Conservation (phyloP, 2,329 filamentous ascomycete genomes). For the Aspergillus fumigatus region DNA sequence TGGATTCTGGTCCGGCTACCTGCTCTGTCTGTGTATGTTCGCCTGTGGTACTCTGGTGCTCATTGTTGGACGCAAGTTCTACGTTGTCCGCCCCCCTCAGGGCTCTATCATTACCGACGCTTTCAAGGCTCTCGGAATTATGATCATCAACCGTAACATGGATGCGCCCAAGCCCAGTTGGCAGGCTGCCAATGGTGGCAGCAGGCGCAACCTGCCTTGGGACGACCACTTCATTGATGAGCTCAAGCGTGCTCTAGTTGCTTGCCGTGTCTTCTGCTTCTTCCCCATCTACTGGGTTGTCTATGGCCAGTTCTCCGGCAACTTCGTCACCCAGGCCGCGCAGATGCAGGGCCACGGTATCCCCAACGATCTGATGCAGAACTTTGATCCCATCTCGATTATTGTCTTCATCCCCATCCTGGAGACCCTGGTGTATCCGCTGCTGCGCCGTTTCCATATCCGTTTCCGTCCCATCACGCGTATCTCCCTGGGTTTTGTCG, state of each 20-base stretch:
- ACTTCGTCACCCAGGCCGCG: conserved; percentile 62
- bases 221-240: conserved; percentile 69
- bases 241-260: conserved; percentile 60
- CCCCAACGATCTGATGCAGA: conserved; percentile 73
- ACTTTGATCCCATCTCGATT: conserved; percentile 70
- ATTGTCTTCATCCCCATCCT: conserved; percentile 70
- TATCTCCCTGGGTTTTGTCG: conserved; percentile 66
- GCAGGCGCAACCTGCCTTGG: conserved; percentile 49
- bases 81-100: conserved; percentile 49
- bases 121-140: conserved; percentile 58
- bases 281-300: conserved; percentile 66
- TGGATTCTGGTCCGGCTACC: conserved; percentile 63
- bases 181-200: conserved; percentile 50
- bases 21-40: conserved; percentile 61
- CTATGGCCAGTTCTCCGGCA: conserved; percentile 64
- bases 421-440: conserved; percentile 65
- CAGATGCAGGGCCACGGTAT: conserved; percentile 62
- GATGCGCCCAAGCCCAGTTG: conserved; percentile 64
- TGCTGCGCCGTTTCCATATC: conserved; percentile 59
- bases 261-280: conserved; percentile 69
- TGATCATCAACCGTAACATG: conserved; percentile 48
- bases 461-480: conserved; percentile 71
- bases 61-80: conserved; percentile 42
- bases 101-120: conserved; percentile 63
- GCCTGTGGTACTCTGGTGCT: conserved; percentile 56